Evolutionary conservation across 2,329 filamentous ascomycete species (phyloP), one percentile per base, ranked within the genome.

Genomic region (Tolypocladium paradoxum): DNA sequence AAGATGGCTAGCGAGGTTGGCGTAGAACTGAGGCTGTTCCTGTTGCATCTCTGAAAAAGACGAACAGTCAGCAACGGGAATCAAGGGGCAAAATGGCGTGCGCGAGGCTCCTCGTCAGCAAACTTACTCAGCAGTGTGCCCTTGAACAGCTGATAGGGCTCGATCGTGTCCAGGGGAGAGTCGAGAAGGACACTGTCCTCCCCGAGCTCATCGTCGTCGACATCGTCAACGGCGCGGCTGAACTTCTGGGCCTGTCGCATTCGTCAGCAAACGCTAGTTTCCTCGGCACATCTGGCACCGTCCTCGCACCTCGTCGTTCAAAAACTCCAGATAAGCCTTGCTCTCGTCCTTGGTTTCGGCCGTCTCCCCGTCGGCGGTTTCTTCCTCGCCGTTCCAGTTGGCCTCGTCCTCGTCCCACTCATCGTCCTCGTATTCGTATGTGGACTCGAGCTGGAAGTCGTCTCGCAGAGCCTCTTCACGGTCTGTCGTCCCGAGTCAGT

Each of bases 171-270:
- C 27, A 99, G 78, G 18, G 92, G 91, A 14, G 92, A 95, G 70
- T 99, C 93, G 2, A 99, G 81, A 50, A 97, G 76, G 55, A 89
- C 87, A 67, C 91, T 92, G 63, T 97, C 93, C 68, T 97, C 92
- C 20, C 95, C 83, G 47, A 96, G 84, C 52, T 96, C 91, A 53
- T 95, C 90, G 29, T 91, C 88, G 2, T 89, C 89, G 49, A 85
- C 81, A 29, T 85, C 83, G 18, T 81, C 79, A 34, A 80, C 77
- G 31, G 85, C 78, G 20, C 84, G 80, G 57, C 85, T 84, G 68
- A 93, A 92, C 68, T 93, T 95, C 62, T 90, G 85, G 14, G 90
- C 90, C 84, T 89, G 59, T 6, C 18, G 6, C 35, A 6, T 14
- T 48, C 37, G 37, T 48, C 11, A 38, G n/a, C 47, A 27, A 35